Evolutionary conservation across 2,329 filamentous ascomycete genomes (phyloP), one percentile per base, ranked within the genome.

Genomic region (Fusarium burgessii): DNA sequence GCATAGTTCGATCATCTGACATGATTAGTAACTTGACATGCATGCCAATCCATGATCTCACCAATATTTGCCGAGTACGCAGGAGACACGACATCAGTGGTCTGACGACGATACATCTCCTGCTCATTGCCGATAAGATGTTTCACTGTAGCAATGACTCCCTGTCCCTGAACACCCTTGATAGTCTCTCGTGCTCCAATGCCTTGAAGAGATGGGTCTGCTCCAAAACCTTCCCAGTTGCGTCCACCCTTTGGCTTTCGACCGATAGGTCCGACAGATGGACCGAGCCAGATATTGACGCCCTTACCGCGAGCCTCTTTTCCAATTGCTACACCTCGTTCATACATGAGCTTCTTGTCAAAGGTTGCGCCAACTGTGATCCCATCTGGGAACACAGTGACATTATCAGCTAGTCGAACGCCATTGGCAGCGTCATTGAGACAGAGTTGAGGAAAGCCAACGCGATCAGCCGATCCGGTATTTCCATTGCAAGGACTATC

Each of bases 131-230:
- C 86, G 2, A 88, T 78, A n/a, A 87, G 82, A 68, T 88, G 86
- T 77, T 88, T 88, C 66, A 88, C 82, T 1, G 86, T 87, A 6
- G 86, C 86, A 79, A 87, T 87, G 12, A 89, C 84, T 4, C 87
- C 86, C 73, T 88, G 84, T 52, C 84, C 84, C 74, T 89, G 88
- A 6, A 89, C 84, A 1, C 94, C 95, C 62, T 87, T 90, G 77
- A 98, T 93, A 0, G 93, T 97, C 80, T 94, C 85, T 5, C 91
- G 90, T 4, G 91, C 92, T 6, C 91, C 94, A 45, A 95, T 85
- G 14, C 90, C 95, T 79, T 97, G 93, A 32, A 94, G 84, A 5
- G 88, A 88, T 0, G 92, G 91, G 76, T 94, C 92, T 3, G 87
- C 81, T 3, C 91, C 91, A 74, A 94, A 94, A 0, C 89, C 89